Evolutionary conservation across 768 basidiomycete species (phyloP), one percentile per base, ranked within the genome.

Genomic region (Kwoniella sp.): DNA sequence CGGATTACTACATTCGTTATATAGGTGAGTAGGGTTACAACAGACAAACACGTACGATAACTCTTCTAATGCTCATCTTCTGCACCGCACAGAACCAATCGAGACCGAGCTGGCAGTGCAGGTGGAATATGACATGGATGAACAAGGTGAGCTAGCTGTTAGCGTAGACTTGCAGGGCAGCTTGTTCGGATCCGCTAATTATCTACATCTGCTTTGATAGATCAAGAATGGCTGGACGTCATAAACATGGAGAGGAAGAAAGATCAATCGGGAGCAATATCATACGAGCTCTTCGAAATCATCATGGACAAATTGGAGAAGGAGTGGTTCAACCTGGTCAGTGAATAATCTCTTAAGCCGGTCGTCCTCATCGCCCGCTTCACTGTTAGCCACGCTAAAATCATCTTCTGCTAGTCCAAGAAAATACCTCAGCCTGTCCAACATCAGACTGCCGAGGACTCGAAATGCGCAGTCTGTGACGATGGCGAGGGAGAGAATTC

Each of bases 51-150:
- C n/a, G n/a, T n/a, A n/a, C n/a, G n/a, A n/a, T n/a, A n/a, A n/a
- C n/a, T n/a, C n/a, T n/a, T n/a, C n/a, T n/a, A n/a, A n/a, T n/a
- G n/a, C n/a, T n/a, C n/a, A n/a, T n/a, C n/a, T n/a, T 1, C 17
- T 49, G 13, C 5, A 9, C 22, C 21, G 17, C 26, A 12, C 55
- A 91, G 93, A 96, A 73, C 95, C 95, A 0, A 83, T 96, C 68
- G 95, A 99, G 77, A 87, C 86, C 51, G 96, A 99, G 68, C 85
- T 98, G 19, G 89, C 89, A 7, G 86, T 86, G 40, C 92, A 95
- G 70, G 95, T 99, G 24, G 96, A 98, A 79, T 99, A 99, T 83
- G 96, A 98, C 77, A 98, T 99, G 93, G 96, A 98, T 76, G 96
- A 97, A 77, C 94, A 97, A 86, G 94, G 92, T 89, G 37, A 21